Evolutionary conservation across 495 filamentous ascomycete genomes (phyloP), one percentile per base, ranked within the genome.

Genomic region (Penicillium flavigenum): DNA sequence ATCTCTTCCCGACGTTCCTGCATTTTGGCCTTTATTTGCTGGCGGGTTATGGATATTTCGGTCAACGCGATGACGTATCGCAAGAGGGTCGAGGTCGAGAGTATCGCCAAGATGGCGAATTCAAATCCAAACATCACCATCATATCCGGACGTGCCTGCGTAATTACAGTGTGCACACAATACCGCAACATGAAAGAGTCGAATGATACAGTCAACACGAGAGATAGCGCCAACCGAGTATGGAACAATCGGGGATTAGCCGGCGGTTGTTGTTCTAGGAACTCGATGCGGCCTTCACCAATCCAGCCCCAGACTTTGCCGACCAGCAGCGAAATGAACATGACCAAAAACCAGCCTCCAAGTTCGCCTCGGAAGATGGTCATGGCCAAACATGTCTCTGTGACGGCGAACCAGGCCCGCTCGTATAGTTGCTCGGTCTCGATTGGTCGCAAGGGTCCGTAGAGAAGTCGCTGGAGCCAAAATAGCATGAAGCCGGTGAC

Each of bases 81-180:
- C 50, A 83, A 76, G 17, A 82, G 75, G 8, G 91, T 96, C 26
- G 92, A 93, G 20, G 84, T 74, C 1, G 95, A 96, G 29, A 85
- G 83, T 11, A 95, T 86, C 4, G 84, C 77, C 56, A 98, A 73
- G 56, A 98, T 84, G 12, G 92, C 91, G 63, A 98, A 98, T 70
- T 98, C 94, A 63, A 98, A 98, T 17, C 92, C 86, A 66, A 98
- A 98, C 92, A 98, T 98, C 54, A 98, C 90, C 95, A 98, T 98
- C 90, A 98, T 97, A 52, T 94, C 92, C 0, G 94, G 92, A 19
- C 89, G 84, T 0, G 94, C 89, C 58, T 91, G 85, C 44, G 88
- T 82, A 19, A 96, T 84, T 26, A 98, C 92, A 2, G 88, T 89
- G 10, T 84, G 79, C 63, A 96, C 76, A 58, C 87, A 87, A 66